A percentile compares a stretch with the other conserved stretches of the same genome.
These are phyloP conservation scores for Hypoxylon sp. DNA, from an alignment of 2,329 filamentous ascomycete species.

Conservation along the genomic window DNA sequence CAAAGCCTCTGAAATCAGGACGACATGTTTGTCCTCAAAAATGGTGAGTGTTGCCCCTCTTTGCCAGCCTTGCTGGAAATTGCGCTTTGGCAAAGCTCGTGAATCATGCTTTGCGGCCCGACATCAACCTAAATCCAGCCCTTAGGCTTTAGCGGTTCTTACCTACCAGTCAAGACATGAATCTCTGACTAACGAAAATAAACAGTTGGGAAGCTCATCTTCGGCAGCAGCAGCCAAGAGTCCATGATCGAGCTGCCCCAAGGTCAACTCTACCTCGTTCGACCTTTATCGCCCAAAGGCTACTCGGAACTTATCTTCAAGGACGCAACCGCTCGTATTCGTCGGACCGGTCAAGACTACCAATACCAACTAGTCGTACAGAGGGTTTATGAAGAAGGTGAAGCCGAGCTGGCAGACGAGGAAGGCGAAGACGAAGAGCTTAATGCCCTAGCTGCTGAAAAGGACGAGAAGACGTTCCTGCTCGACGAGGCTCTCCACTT, in stretches of 20 bases:
- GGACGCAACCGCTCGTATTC: conserved; percentile 92
- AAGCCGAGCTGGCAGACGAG: conserved; percentile 92
- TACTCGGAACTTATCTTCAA: conserved; percentile 99
- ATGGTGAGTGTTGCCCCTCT: conserved; percentile 53
- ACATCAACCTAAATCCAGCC: not conserved
- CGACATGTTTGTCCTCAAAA: conserved; percentile 60
- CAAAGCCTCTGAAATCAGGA: conserved; percentile 16
- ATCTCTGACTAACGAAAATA: conserved; percentile 17
- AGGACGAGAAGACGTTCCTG: conserved; percentile 97
- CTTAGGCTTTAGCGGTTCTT: not conserved
- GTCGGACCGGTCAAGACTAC: conserved; percentile 92
- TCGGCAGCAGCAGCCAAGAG: conserved; percentile 88
- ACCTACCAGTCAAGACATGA: not conserved
- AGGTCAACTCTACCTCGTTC: conserved; percentile 96
- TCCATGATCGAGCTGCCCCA: conserved; percentile 94
- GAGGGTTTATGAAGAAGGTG: conserved; percentile 96
- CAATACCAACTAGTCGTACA: conserved; percentile 98
- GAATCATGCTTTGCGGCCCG: conserved; percentile 5
- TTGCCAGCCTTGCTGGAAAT: conserved; percentile 22
- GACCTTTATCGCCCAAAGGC: conserved; percentile 93
- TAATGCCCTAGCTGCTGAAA: conserved; percentile 81
- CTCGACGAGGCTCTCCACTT: conserved; percentile 94
- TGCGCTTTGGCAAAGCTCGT: conserved; percentile 9
- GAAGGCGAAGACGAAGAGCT: conserved; percentile 84
- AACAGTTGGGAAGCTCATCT: conserved; percentile 90